phyloP scores from a whole-genome alignment of 2,329 filamentous ascomycete genomes.

The Fusarium begoniae region DNA sequence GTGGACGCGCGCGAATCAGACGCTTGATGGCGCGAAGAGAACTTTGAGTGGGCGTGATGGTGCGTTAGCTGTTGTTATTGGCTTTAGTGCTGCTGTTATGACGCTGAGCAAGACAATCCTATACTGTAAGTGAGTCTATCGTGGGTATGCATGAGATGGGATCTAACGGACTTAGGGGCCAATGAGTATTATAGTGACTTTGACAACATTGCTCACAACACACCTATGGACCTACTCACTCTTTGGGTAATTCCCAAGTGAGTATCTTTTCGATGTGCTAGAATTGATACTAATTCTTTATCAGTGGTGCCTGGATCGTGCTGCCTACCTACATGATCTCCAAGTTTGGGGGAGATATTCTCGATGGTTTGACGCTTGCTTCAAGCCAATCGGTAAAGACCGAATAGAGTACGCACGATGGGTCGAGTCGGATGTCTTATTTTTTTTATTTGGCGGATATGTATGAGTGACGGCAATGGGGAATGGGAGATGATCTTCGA shows the following conservation, averaged over 20 bases:
- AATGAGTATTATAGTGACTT: constrained; percentile 66
- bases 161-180: constrained; percentile 52
- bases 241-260: constrained; percentile 70
- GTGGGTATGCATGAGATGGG: accelerated
- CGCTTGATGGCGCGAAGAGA: constrained; percentile 38
- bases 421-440: too few species aligned
- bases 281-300: not conserved
- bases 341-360: constrained; percentile 58
- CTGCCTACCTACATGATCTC: constrained; percentile 62
- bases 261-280: constrained; percentile 22
- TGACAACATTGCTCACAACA: constrained; percentile 67
- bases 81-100: constrained; percentile 66
- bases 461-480: constrained; percentile 1
- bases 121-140: constrained; percentile 59
- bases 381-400: constrained; percentile 43
- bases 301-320: constrained; percentile 65
- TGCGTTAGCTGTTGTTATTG: constrained; percentile 57
- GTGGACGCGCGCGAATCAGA: constrained; percentile 31
- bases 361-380: constrained; percentile 55
- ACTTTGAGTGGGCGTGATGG: constrained; percentile 54
- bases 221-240: constrained; percentile 53
- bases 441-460: not conserved
- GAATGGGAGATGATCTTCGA: constrained; percentile 9
- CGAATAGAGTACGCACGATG: not conserved
- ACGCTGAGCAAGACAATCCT: constrained; percentile 69